Base-by-base conservation (phyloP, 1,284 basidiomycete species). In the Wolfiporia cocos region DNA sequence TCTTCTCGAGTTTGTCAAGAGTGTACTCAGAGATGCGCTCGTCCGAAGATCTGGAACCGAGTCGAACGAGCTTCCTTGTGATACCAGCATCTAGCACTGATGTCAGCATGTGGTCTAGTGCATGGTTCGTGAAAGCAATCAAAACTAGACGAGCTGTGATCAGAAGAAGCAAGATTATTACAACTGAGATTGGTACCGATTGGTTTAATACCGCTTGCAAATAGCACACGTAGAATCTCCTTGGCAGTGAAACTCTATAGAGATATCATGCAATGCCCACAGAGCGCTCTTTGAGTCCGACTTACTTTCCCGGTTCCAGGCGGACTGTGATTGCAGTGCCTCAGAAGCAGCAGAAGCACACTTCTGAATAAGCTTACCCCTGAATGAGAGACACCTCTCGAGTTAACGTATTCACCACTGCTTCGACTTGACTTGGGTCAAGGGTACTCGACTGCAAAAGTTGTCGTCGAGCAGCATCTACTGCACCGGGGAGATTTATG, bases 41-140 rank as follows among this genome's bases (percentile, higher is more conserved):
- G 41, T 86, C 78, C 2, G 73, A 64, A 2, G 76, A 73, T 3
- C 77, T 68, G 15, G 74, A 69, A 0, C 86, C 86, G 4, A 86
- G 63, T 2, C 85, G 75, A 5, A 85, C 73, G 21, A 88, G 67
- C 33, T 76, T 70, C 1, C 63, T 57, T 0, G 82, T 85, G 42
- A 88, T 83, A 0, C 59, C 58, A 0, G 71, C 73, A 47, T 86
- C 77, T 2, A 86, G 63, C 1, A 86, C 68, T 0, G 75, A 74
- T 4, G 65, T 64, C 4, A 87, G 63, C 59, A 86, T 73, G 47
- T 86, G 80, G 47, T 89, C 84, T 0, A 88, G 66, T 0, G 86
- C 83, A 44, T 88, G 85, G 50, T 89, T 88, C 0, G 86, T 87
- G 58, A 77, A 84, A 0, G 81, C 80, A 30, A 87, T 81, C 63